Evolutionary conservation across 345 rosid species (phyloP).

Genomic region (Lenwebbia sp.): DNA sequence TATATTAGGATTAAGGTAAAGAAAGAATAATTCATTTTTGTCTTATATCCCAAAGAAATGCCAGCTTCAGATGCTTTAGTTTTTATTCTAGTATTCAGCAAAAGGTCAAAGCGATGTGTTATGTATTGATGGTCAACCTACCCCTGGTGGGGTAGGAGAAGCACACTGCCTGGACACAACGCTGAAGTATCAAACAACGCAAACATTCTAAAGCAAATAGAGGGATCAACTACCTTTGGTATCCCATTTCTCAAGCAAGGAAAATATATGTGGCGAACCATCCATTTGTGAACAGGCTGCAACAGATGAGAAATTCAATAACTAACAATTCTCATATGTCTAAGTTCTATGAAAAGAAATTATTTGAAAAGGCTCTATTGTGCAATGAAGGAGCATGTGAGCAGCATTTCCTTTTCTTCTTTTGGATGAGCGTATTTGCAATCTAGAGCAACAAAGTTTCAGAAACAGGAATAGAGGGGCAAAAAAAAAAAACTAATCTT

Average conservation of each 20-base stretch:
- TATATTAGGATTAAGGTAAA: neutral
- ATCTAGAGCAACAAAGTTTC: neutral
- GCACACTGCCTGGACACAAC: neutral
- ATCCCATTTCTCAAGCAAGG: constrained; percentile 72
- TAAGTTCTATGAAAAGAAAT: neutral
- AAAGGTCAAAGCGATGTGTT: neutral
- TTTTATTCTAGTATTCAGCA: neutral
- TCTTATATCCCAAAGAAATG: neutral
- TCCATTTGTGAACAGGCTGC: constrained; percentile 99
- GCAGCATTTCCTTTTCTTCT: neutral
- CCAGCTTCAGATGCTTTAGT: neutral
- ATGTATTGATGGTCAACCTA: neutral
- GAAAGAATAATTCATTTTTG: neutral
- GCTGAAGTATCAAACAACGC: neutral
- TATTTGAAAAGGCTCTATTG: neutral
- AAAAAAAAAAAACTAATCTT: neutral
- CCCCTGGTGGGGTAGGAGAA: neutral
- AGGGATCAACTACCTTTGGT: constrained; percentile 50
- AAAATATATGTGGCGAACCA: constrained; percentile 93
- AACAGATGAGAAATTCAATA: constrained; percentile 6
- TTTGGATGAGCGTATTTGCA: neutral
- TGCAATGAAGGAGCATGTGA: neutral
- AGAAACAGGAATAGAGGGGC: neutral
- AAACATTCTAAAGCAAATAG: neutral
- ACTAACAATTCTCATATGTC: neutral